Conservation (phyloP, 2,329 filamentous ascomycete genomes). For the Ophiostoma quercus region DNA sequence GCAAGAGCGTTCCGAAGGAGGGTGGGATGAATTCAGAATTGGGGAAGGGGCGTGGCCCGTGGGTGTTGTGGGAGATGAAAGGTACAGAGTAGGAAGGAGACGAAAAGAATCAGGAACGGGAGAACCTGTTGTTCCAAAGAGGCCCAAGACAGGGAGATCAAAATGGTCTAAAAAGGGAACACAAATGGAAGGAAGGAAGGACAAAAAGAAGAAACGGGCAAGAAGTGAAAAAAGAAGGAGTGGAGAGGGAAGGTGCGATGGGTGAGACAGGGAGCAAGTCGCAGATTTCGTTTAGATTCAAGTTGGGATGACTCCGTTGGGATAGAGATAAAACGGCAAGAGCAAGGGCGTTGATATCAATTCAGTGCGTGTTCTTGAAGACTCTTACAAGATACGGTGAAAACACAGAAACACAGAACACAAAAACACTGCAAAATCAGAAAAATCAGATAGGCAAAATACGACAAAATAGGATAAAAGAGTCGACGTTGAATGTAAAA, state of each 20-base stretch:
- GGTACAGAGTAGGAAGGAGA: conserved; percentile 15
- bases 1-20: not conserved
- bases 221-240: not conserved
- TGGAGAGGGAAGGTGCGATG: conserved; percentile 3
- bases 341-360: not conserved
- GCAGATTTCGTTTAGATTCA: not conserved
- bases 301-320: not conserved
- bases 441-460: conserved; percentile 6
- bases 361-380: not conserved
- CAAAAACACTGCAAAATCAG: not conserved
- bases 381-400: not conserved
- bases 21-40: not conserved
- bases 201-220: not conserved
- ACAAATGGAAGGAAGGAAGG: not conserved
- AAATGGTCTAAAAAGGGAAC: not conserved
- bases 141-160: not conserved
- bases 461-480: conserved; percentile 7
- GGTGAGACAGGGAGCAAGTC: conserved; percentile 4
- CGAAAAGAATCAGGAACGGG: conserved; percentile 21
- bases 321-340: not conserved
- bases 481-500: not conserved
- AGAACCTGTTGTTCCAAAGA: not conserved
- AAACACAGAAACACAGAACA: not conserved
- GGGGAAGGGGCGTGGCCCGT: conserved; percentile 16
- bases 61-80: conserved; percentile 7